These are phyloP conservation scores for Fusarium albosuccineum DNA, from an alignment of 2,329 filamentous ascomycete genomes.

Conservation along the genomic window DNA sequence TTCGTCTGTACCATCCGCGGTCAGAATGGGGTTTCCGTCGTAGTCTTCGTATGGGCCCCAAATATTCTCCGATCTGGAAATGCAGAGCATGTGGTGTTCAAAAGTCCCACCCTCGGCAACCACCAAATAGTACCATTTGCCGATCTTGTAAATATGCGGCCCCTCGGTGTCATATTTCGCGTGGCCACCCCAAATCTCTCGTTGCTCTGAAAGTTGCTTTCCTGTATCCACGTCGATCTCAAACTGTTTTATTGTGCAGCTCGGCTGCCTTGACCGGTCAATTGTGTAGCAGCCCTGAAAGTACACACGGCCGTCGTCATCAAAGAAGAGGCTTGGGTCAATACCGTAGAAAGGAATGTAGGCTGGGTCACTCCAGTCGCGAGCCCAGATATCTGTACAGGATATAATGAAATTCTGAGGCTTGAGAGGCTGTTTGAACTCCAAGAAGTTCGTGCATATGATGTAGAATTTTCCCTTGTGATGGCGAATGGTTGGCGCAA, in stretches of 20 bases:
- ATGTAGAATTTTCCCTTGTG: slow-evolving; percentile 44
- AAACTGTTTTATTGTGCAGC: slow-evolving; percentile 43
- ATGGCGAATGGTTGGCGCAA: slow-evolving; percentile 43
- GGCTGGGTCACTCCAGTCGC: slow-evolving; percentile 48
- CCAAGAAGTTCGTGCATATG: slow-evolving; percentile 43
- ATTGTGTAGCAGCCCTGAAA: slow-evolving; percentile 38
- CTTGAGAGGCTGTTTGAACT: not conserved
- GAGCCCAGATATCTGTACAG: slow-evolving; percentile 41
- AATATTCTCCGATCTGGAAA: slow-evolving; percentile 37
- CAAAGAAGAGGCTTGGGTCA: slow-evolving; percentile 60
- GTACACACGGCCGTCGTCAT: slow-evolving; percentile 51
- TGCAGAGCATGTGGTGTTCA: slow-evolving; percentile 44
- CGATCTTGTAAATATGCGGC: slow-evolving; percentile 59
- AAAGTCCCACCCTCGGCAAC: slow-evolving; percentile 59
- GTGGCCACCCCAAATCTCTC: slow-evolving; percentile 34
- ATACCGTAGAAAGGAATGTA: slow-evolving; percentile 56
- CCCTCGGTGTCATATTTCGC: slow-evolving; percentile 44
- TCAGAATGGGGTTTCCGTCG: slow-evolving; percentile 51
- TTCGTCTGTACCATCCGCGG: slow-evolving; percentile 36
- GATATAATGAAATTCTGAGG: slow-evolving; percentile 43
- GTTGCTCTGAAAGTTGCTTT: slow-evolving; percentile 33
- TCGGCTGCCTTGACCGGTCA: slow-evolving; percentile 15
- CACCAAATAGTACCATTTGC: slow-evolving; percentile 57
- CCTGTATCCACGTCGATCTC: slow-evolving; percentile 42
- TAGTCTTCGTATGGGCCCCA: slow-evolving; percentile 50